These are phyloP conservation scores for Berkeleyomyces rouxiae DNA, from an alignment of 2,329 filamentous ascomycete species.

Conservation along the genomic window DNA sequence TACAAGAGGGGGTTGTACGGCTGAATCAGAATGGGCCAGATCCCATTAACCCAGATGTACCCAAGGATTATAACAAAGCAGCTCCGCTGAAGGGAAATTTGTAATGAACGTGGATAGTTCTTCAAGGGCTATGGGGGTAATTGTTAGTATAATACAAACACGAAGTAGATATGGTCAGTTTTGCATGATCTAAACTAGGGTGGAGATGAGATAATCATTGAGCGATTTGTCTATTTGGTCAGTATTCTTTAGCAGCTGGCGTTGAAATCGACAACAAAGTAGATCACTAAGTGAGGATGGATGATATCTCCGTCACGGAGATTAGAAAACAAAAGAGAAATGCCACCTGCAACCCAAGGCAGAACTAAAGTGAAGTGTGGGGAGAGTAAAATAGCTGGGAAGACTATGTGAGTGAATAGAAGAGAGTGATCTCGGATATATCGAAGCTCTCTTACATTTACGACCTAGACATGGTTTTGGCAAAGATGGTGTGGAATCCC, in stretches of 20 bases:
- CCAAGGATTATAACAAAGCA: constrained; percentile 16
- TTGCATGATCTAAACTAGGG: too few species aligned
- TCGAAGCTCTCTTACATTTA: background rate
- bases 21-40: constrained; percentile 10
- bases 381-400: background rate
- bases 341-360: too few species aligned
- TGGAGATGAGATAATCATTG: too few species aligned
- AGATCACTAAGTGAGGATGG: too few species aligned
- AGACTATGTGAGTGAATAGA: background rate
- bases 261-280: too few species aligned
- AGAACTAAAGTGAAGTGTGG: too few species aligned
- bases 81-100: constrained; percentile 5
- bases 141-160: background rate
- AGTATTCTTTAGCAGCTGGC: too few species aligned
- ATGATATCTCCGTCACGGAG: too few species aligned
- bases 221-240: too few species aligned
- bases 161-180: background rate
- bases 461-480: background rate
- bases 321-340: too few species aligned
- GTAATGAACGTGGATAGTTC: background rate
- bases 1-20: constrained; percentile 45
- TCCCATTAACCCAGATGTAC: constrained; percentile 10
- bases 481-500: background rate
- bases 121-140: background rate
- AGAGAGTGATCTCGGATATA: too few species aligned